A percentile compares a stretch with the other conserved stretches of the same genome.
phyloP scores from a whole-genome alignment of 2,329 filamentous ascomycete species.

The Penicillium sp. region DNA sequence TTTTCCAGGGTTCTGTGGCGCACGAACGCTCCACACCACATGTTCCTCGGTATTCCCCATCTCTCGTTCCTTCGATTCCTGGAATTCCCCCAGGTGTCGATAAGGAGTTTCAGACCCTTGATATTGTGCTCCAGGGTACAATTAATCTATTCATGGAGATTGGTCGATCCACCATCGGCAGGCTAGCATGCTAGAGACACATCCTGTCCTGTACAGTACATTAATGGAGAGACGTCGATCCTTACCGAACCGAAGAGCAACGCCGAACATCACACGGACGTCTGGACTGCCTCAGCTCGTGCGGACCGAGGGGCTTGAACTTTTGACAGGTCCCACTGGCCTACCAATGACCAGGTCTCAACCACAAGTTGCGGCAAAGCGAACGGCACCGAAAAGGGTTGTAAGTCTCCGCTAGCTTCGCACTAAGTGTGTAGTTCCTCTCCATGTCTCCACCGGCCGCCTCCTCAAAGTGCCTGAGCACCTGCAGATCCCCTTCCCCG shows the following conservation, averaged over 20 bases:
- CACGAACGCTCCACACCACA: not conserved
- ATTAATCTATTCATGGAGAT: not conserved
- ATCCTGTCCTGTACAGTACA: not conserved
- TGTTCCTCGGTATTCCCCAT: not conserved
- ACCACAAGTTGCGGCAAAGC: not conserved
- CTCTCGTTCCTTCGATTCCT: too few species aligned
- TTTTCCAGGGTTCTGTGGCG: slow-evolving; percentile 5
- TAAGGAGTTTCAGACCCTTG: too few species aligned
- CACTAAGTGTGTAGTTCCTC: not conserved
- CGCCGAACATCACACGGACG: not conserved
- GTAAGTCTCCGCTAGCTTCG: not conserved
- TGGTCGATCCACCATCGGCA: not conserved
- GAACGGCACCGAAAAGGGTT: not conserved
- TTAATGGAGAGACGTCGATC: not conserved
- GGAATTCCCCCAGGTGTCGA: too few species aligned
- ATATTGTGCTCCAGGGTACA: not conserved
- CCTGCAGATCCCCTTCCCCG: slow-evolving; percentile 7
- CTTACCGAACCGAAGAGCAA: not conserved
- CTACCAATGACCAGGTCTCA: not conserved
- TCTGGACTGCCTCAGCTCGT: not conserved
- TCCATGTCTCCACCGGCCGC: not conserved
- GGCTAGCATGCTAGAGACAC: not conserved
- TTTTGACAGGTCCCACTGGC: not conserved
- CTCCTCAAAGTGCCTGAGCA: not conserved
- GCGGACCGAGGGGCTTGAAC: slow-evolving; percentile 4